These are phyloP conservation scores for Epichloe coenophiala DNA, from an alignment of 2,329 filamentous ascomycete genomes.

Conservation along the genomic window DNA sequence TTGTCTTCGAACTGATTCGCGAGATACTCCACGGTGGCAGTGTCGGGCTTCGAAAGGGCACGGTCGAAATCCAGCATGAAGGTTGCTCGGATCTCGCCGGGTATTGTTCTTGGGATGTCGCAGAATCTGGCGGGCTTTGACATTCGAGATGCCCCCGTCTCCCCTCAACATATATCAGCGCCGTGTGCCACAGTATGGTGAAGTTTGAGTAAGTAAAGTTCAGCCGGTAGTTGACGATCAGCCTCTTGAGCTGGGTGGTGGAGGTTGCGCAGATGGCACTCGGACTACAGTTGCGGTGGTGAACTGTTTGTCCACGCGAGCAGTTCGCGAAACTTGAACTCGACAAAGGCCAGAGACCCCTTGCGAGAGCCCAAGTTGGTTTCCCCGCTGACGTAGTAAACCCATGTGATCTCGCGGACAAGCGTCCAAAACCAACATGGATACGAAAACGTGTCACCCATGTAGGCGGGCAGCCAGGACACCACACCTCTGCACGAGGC, in stretches of 20 bases:
- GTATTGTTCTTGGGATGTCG: slow-evolving; percentile 14
- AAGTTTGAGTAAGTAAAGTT: too few species aligned
- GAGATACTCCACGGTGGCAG: too few species aligned
- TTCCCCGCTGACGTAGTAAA: slow-evolving; percentile 11
- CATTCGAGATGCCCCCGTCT: slow-evolving; percentile 14
- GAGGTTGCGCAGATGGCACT: slow-evolving; percentile 17
- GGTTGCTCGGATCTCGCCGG: slow-evolving; percentile 17
- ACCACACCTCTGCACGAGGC: neutral
- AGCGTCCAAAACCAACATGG: slow-evolving; percentile 23
- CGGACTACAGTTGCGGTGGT: too few species aligned
- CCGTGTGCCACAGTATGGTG: too few species aligned
- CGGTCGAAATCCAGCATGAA: slow-evolving; percentile 16
- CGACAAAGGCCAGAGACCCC: slow-evolving; percentile 12
- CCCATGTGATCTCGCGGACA: slow-evolving; percentile 13
- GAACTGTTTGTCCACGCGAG: slow-evolving; percentile 4
- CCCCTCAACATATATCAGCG: too few species aligned
- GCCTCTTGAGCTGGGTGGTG: slow-evolving; percentile 21
- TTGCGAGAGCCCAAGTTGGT: slow-evolving; percentile 1
- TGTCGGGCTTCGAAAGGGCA: too few species aligned
- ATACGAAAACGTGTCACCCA: slow-evolving; percentile 14
- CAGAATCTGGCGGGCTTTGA: slow-evolving; percentile 19
- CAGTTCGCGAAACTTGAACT: slow-evolving; percentile 20
- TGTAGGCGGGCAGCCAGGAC: slow-evolving; percentile 5
- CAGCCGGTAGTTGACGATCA: too few species aligned
- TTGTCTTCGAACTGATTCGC: too few species aligned